Conservation (phyloP, 345 rosid species). For the Salix brachista region DNA sequence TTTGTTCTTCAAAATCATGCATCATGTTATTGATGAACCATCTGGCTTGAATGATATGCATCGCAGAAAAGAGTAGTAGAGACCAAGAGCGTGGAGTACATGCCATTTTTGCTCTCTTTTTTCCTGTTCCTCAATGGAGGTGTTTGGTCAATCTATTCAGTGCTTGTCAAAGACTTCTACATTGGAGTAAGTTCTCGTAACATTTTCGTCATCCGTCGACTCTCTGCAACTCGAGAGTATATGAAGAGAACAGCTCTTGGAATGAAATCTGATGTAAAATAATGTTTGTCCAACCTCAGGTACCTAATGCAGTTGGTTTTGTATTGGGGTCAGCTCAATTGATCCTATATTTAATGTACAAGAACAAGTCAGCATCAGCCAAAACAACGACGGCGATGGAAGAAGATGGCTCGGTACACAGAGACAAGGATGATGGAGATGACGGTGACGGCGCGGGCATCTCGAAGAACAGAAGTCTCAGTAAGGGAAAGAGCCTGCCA, state of each 20-base stretch:
- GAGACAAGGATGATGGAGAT: background rate
- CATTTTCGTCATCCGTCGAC: background rate
- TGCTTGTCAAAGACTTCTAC: constrained; percentile 13
- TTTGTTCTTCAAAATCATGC: too few relatives aligned
- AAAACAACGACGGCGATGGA: constrained; percentile 15
- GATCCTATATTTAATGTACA: constrained; percentile 42
- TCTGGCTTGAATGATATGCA: background rate
- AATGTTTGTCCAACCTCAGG: constrained; percentile 20
- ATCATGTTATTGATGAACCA: background rate
- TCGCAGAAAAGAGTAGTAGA: constrained; percentile 18
- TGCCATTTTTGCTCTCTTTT: constrained; percentile 26
- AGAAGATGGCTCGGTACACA: constrained; percentile 29
- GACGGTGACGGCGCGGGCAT: background rate
- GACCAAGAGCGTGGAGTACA: constrained; percentile 27
- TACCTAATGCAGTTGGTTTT: constrained; percentile 51
- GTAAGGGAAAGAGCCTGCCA: constrained; percentile 25
- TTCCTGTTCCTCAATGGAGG: constrained; percentile 18
- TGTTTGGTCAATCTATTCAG: constrained; percentile 20
- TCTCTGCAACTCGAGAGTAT: too few relatives aligned
- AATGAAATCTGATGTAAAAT: too few relatives aligned
- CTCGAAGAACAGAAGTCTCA: constrained; percentile 10
- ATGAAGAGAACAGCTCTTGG: too few relatives aligned
- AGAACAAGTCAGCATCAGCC: constrained; percentile 21
- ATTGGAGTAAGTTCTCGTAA: constrained; percentile 25
- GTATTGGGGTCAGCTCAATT: constrained; percentile 47